Conservation (phyloP, 2,329 filamentous ascomycete species). For the Calonectria hongkongensis region DNA sequence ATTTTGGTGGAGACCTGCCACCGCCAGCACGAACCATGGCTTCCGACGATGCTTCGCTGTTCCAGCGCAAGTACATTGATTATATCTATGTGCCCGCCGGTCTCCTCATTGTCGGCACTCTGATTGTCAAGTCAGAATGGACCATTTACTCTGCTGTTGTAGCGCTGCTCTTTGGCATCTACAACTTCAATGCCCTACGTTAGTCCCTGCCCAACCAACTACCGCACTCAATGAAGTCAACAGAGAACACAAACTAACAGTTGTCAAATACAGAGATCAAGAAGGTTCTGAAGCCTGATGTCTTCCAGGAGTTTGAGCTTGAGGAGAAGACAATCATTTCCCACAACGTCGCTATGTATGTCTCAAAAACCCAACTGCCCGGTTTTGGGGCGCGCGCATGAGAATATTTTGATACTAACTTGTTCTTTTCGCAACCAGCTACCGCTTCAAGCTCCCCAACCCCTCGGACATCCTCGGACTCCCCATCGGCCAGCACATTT, state of each 20-base stretch:
- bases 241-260: conserved; percentile 41
- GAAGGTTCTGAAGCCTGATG: conserved; percentile 89
- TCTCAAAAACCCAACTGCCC: conserved; percentile 39
- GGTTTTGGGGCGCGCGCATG: conserved; percentile 8
- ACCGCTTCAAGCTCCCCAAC: conserved; percentile 91
- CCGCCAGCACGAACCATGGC: conserved; percentile 49
- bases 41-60: conserved; percentile 55
- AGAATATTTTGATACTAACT: conserved; percentile 18
- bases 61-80: conserved; percentile 81
- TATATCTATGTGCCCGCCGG: conserved; percentile 90
- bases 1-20: conserved; percentile 48
- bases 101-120: conserved; percentile 84
- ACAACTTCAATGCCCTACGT: conserved; percentile 84
- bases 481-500: conserved; percentile 99
- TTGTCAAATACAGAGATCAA: conserved; percentile 75
- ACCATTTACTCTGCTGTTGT: conserved; percentile 81
- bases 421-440: conserved; percentile 70
- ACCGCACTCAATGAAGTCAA: neutral
- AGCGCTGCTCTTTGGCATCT: conserved; percentile 79
- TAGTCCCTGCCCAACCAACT: conserved; percentile 61
- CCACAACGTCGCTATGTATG: conserved; percentile 97
- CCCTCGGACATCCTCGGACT: conserved; percentile 90
- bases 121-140: conserved; percentile 88
- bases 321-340: conserved; percentile 96
- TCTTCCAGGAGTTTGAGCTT: conserved; percentile 94